Percentiles rank a stretch among this genome's conserved stretches.
phyloP scores from a whole-genome alignment of 2,329 filamentous ascomycete genomes.

The Monilinia fructigena region DNA sequence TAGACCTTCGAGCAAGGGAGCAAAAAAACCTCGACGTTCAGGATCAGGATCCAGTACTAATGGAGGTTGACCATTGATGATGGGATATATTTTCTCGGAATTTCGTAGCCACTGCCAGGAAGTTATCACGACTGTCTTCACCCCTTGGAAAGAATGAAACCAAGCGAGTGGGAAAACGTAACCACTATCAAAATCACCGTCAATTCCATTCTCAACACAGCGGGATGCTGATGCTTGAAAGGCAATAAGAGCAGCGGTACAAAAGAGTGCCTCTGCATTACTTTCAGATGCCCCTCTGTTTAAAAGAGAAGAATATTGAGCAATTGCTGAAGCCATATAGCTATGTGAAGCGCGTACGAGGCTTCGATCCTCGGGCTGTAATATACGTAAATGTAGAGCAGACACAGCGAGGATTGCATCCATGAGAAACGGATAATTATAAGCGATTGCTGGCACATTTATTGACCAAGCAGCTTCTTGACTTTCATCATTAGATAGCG shows the following conservation, averaged over 20 bases:
- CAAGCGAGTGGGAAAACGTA: constrained; percentile 62
- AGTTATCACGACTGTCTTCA: constrained; percentile 62
- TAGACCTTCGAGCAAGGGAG: constrained; percentile 56
- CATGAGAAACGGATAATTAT: constrained; percentile 58
- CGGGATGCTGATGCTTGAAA: constrained; percentile 65
- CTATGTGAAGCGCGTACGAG: constrained; percentile 62
- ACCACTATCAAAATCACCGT: constrained; percentile 44
- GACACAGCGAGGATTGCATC: constrained; percentile 65
- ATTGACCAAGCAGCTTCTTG: constrained; percentile 59
- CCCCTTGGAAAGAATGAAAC: constrained; percentile 67
- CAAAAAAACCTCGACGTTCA: constrained; percentile 57
- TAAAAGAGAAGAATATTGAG: constrained; percentile 58
- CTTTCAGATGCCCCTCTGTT: constrained; percentile 55
- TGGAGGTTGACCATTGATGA: constrained; percentile 63
- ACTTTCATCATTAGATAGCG: constrained; percentile 52
- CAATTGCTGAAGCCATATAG: constrained; percentile 63
- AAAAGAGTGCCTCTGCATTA: constrained; percentile 62
- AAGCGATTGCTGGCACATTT: constrained; percentile 60
- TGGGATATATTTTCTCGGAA: constrained; percentile 56
- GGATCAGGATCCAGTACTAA: constrained; percentile 59
- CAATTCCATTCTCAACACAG: constrained; percentile 57
- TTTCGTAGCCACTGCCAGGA: constrained; percentile 64
- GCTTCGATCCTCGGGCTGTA: constrained; percentile 56
- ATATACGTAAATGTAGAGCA: constrained; percentile 59
- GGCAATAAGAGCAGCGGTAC: constrained; percentile 62